phyloP scores from a whole-genome alignment of 352 stramenopile genomes.

The Globisporangium emineosum region DNA sequence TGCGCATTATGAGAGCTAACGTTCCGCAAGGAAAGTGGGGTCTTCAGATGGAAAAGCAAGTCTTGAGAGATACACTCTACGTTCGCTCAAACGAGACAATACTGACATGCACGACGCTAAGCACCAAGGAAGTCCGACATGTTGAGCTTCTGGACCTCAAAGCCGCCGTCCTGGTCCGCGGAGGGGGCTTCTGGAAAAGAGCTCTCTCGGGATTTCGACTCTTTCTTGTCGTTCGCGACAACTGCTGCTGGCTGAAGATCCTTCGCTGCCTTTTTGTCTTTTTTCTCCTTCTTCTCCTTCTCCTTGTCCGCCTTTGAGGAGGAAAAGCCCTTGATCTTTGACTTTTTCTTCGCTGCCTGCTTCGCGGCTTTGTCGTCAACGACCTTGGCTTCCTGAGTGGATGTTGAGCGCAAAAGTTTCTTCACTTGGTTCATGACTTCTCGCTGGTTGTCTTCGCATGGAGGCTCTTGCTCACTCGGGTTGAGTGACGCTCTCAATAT shows the following conservation, averaged over 20 bases:
- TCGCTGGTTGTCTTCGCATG: slow-evolving; percentile 17
- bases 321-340: slow-evolving; percentile 26
- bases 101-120: background rate
- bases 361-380: slow-evolving; percentile 26
- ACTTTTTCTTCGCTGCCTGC: slow-evolving; percentile 37
- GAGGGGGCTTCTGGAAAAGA: slow-evolving; percentile 35
- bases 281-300: slow-evolving; percentile 29
- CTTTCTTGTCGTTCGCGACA: slow-evolving; percentile 31
- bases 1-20: background rate
- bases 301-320: slow-evolving; percentile 36
- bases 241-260: slow-evolving; percentile 10
- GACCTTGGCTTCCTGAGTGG: slow-evolving; percentile 42
- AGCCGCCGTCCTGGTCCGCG: slow-evolving; percentile 38
- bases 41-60: background rate
- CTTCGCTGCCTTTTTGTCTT: slow-evolving; percentile 26
- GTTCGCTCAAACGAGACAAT: background rate
- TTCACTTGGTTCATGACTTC: slow-evolving; percentile 47
- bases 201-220: slow-evolving; percentile 30
- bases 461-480: slow-evolving; percentile 25
- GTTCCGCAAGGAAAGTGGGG: background rate
- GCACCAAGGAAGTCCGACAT: slow-evolving; percentile 68
- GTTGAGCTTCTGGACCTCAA: slow-evolving; percentile 73
- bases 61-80: background rate
- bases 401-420: slow-evolving; percentile 66
- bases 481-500: slow-evolving; percentile 28